Percentiles rank a stretch among this genome's conserved stretches.
Evolutionary conservation across 345 rosid genomes (phyloP).

Genomic region (Camelina sativa): DNA sequence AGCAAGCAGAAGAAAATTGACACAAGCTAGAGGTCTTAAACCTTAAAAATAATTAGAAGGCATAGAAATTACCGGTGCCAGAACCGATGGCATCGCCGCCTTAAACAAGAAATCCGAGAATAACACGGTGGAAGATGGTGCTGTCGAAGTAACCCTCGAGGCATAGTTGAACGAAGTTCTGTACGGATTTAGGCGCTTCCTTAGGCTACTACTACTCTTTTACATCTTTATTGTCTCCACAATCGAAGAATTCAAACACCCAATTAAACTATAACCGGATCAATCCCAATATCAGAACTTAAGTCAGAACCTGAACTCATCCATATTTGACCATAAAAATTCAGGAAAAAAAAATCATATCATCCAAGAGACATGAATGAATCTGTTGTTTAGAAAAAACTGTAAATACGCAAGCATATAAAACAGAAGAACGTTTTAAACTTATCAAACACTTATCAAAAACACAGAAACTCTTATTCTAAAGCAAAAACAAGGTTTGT

Average conservation of each 20-base stretch:
- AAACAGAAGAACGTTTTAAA: no score
- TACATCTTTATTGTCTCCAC: conserved; percentile 34
- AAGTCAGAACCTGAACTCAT: conserved; percentile 28
- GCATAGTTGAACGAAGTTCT: conserved; percentile 93
- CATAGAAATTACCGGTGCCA: conserved; percentile 62
- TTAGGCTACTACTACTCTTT: conserved; percentile 56
- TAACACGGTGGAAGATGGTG: conserved; percentile 91
- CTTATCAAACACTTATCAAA: no score
- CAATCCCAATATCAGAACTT: not conserved
- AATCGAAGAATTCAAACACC: not conserved
- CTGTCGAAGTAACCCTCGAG: conserved; percentile 87
- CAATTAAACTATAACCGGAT: not conserved
- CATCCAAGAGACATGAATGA: no score
- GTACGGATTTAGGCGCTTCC: conserved; percentile 89
- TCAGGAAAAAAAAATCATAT: no score
- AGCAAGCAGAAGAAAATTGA: not conserved
- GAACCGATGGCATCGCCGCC: conserved; percentile 90
- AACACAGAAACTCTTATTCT: no score
- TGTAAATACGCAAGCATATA: no score
- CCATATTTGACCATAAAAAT: conserved; percentile 18
- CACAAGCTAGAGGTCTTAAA: not conserved
- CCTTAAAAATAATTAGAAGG: conserved; percentile 38
- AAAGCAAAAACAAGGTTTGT: no score
- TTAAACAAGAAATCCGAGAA: conserved; percentile 84
- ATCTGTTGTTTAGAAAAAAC: no score